Conservation (phyloP, 2,329 filamentous ascomycete genomes). For the Leptodontidium sp. region DNA sequence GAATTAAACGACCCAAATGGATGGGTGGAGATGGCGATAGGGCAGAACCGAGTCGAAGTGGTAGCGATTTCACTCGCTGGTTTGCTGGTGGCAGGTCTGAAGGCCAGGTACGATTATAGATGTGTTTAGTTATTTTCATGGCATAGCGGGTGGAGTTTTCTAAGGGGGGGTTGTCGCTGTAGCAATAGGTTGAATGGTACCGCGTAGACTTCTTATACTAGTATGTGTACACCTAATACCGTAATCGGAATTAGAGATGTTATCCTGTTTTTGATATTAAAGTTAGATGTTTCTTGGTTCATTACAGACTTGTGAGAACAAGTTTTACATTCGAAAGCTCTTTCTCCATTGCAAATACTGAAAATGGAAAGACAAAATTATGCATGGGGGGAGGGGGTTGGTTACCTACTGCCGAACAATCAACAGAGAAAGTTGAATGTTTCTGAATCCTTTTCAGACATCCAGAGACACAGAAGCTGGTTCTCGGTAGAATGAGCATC, state of each 20-base stretch:
- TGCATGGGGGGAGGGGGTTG: too few relatives aligned
- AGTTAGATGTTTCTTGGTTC: neutral
- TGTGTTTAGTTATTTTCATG: conserved; percentile 23
- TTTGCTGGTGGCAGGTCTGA: conserved; percentile 59
- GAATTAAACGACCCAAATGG: conserved; percentile 82
- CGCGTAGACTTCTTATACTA: conserved; percentile 11
- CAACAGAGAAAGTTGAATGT: neutral
- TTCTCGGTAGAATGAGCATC: neutral
- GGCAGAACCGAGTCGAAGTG: conserved; percentile 45
- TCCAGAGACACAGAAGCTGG: neutral
- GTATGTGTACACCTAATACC: conserved; percentile 28
- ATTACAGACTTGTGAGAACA: too few relatives aligned
- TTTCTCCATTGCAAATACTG: too few relatives aligned
- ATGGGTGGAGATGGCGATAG: conserved; percentile 71
- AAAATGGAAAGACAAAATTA: too few relatives aligned
- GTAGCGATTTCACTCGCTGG: conserved; percentile 62
- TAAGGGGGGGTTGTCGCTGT: conserved; percentile 31
- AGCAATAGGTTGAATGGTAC: conserved; percentile 3
- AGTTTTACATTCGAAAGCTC: too few relatives aligned
- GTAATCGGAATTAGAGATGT: conserved; percentile 5
- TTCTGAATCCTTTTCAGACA: neutral
- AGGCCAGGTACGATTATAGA: conserved; percentile 45
- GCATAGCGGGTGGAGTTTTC: conserved; percentile 46
- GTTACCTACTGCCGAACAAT: neutral
- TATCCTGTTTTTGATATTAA: neutral